Base-by-base conservation (phyloP, 192 early-diverging fungal species). In the Coemansia sp. region DNA sequence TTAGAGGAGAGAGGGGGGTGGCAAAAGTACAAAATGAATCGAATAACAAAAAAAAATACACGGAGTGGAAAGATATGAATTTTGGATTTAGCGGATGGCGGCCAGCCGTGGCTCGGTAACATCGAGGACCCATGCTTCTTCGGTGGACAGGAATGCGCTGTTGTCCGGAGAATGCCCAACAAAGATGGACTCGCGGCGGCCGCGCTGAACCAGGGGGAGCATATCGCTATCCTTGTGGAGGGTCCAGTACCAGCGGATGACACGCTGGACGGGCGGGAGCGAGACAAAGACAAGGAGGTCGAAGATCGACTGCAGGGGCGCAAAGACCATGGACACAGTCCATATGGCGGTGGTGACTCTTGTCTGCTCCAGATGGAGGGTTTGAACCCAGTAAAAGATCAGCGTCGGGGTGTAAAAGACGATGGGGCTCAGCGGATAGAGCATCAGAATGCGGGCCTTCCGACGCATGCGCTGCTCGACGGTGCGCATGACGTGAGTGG, bases 381-480 rank as follows among this genome's bases (percentile, higher is more conserved):
- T 52, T 61, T 79, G 76, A 13, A 79, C 67, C 76, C 76, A 79
- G 71, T 66, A 79, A 19, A 73, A 70, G 9, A 67, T 54, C 43
- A 79, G 58, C 1, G 68, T 25, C 0, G 76, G 76, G 14, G 43
- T 63, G 65, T 70, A 73, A 35, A 79, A 79, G 19, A 79, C 29
- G 19, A 79, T 70, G 0, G 76, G 71, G 61, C 76, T 79, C 41
- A 79, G 76, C 32, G 76, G 76, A 45, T 79, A 79, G 23, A 79
- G 48, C 15, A 73, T 48, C 33, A 79, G 53, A 0, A 73, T 70
- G 11, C 76, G 71, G 11, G 76, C 76, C 62, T 79, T 79, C 15
- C 76, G 58, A 9, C 67, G 63, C 76, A 79, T 79, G 41, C 66
- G 63, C n/a, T 73, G 71, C 57, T 79, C 76, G 20, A 79, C 43